Evolutionary conservation across 2,329 filamentous ascomycete species (phyloP).

Genomic region (Fusarium citri): DNA sequence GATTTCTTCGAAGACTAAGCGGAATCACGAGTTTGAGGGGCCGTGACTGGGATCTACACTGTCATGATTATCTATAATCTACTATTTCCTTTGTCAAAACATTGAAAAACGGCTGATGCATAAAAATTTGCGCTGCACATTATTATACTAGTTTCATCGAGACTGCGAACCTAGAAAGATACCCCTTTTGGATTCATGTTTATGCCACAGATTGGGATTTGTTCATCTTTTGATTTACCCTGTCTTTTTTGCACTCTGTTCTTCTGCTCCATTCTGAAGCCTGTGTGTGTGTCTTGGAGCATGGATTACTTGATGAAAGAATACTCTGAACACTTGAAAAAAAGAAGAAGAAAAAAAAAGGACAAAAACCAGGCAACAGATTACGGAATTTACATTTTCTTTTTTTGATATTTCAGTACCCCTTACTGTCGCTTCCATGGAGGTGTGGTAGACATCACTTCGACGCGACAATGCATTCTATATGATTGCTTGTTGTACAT

Average conservation of each 20-base stretch:
- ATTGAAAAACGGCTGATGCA: conserved; percentile 43
- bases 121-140: conserved; percentile 39
- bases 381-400: conserved; percentile 25
- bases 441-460: conserved; percentile 34
- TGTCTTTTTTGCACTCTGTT: conserved; percentile 31
- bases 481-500: conserved; percentile 41
- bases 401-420: conserved; percentile 24
- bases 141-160: conserved; percentile 47
- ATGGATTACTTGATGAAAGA: conserved; percentile 13
- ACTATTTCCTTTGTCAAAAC: conserved; percentile 47
- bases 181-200: conserved; percentile 54
- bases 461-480: conserved; percentile 14
- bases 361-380: conserved; percentile 7
- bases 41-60: conserved; percentile 9
- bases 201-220: conserved; percentile 45
- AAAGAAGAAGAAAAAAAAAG: conserved; percentile 15
- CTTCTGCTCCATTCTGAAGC: conserved; percentile 16
- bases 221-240: conserved; percentile 20
- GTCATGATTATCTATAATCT: conserved; percentile 21
- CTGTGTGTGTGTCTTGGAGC: conserved; percentile 2
- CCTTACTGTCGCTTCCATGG: conserved; percentile 40
- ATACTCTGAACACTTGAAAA: conserved; percentile 3
- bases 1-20: conserved; percentile 65
- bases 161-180: conserved; percentile 56
- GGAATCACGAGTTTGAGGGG: not conserved